phyloP scores from a whole-genome alignment of 2,329 filamentous ascomycete genomes.

The Penicillium paneum region DNA sequence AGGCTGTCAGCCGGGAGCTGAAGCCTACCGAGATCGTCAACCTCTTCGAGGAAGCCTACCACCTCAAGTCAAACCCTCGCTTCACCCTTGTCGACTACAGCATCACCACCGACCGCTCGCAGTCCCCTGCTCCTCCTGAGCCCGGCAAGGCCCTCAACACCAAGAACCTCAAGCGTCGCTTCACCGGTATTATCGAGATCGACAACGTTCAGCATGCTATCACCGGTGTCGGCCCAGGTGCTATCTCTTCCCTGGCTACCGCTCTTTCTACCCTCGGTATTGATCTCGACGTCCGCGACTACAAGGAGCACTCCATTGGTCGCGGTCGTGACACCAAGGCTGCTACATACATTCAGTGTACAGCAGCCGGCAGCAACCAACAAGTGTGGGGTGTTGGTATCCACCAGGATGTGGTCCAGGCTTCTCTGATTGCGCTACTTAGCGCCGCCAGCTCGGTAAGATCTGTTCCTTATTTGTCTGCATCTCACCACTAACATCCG shows the following conservation, averaged over 20 bases:
- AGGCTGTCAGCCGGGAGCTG: conserved; percentile 78
- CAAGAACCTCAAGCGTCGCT: conserved; percentile 73
- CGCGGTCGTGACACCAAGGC: conserved; percentile 79
- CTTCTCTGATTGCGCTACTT: conserved; percentile 79
- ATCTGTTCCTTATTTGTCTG: neutral
- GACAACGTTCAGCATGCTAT: conserved; percentile 77
- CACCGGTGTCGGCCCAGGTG: conserved; percentile 79
- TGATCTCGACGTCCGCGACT: conserved; percentile 85
- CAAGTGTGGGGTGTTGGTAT: conserved; percentile 52
- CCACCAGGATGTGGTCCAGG: conserved; percentile 88
- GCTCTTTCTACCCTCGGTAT: conserved; percentile 76
- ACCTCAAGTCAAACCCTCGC: conserved; percentile 75
- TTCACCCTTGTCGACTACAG: conserved; percentile 89
- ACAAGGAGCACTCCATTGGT: conserved; percentile 94
- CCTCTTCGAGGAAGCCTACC: conserved; percentile 87
- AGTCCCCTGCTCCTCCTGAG: conserved; percentile 66
- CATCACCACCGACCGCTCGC: conserved; percentile 78
- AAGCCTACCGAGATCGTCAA: conserved; percentile 77
- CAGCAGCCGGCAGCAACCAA: conserved; percentile 61
- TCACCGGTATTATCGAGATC: conserved; percentile 79
- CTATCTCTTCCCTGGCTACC: conserved; percentile 82
- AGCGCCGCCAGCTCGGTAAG: conserved; percentile 82
- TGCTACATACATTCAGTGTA: conserved; percentile 94
- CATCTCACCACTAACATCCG: neutral
- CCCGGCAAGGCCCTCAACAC: conserved; percentile 72